A percentile compares a stretch with the other conserved stretches of the same genome.
These are phyloP conservation scores for Paraphaeosphaeria sporulosa DNA, from an alignment of 2,329 filamentous ascomycete genomes.

Conservation along the genomic window DNA sequence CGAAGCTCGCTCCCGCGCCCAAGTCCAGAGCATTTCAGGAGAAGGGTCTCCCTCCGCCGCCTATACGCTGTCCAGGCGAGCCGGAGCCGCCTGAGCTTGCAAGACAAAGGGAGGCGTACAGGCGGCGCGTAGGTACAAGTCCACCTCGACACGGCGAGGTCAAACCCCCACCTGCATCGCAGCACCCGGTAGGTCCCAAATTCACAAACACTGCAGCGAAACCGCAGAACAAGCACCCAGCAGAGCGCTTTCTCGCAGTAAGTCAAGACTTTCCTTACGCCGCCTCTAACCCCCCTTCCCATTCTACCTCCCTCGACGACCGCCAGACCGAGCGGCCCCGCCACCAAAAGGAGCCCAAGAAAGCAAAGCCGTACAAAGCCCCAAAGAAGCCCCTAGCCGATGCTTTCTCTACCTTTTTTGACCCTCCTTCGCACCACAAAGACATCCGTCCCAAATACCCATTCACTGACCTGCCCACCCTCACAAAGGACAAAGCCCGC, in stretches of 20 bases:
- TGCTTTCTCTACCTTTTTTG: not conserved
- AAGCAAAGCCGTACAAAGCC: not conserved
- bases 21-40: not conserved
- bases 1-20: constrained; percentile 12
- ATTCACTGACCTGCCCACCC: not conserved
- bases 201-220: not conserved
- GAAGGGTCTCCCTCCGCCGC: constrained; percentile 11
- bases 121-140: not conserved
- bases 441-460: not conserved
- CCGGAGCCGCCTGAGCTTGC: not conserved
- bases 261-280: constrained; percentile 1
- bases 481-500: not conserved
- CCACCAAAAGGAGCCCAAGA: not conserved
- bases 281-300: not conserved
- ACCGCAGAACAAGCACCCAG: not conserved
- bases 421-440: not conserved
- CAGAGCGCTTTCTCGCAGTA: not conserved
- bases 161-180: not conserved
- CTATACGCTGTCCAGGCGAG: constrained; percentile 5
- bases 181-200: not conserved
- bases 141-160: not conserved
- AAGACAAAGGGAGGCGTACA: constrained; percentile 1
- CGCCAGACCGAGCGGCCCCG: constrained; percentile 6
- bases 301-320: constrained; percentile 11
- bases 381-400: constrained; percentile 2